Evolutionary conservation across 176 grass and related monocot species (phyloP).

Genomic region (Tuctoria greenei): DNA sequence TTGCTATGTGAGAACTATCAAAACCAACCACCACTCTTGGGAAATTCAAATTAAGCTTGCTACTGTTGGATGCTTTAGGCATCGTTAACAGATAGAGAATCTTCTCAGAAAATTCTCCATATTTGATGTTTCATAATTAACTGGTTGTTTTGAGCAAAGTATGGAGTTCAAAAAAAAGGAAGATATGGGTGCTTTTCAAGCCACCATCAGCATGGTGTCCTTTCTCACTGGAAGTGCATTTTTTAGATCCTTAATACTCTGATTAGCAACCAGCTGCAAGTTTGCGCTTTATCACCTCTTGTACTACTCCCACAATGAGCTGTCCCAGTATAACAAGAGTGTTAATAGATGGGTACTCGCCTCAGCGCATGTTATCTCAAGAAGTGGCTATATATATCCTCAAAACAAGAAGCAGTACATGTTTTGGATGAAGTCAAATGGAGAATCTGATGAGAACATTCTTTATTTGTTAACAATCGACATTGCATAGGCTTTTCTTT

Average conservation of each 20-base stretch:
- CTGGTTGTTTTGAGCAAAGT: neutral
- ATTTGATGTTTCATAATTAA: slow-evolving; percentile 46
- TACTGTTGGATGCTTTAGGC: slow-evolving; percentile 25
- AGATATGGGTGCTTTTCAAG: neutral
- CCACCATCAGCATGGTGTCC: neutral
- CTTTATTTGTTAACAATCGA: slow-evolving; percentile 58
- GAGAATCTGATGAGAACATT: slow-evolving; percentile 69
- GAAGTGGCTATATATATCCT: slow-evolving; percentile 2
- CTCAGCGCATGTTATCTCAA: neutral
- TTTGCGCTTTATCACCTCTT: too few species aligned
- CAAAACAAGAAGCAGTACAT: slow-evolving; percentile 31
- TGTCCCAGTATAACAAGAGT: slow-evolving; percentile 6
- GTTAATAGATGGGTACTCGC: neutral
- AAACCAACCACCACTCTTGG: neutral
- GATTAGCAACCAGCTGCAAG: slow-evolving; percentile 41
- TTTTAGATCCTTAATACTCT: slow-evolving; percentile 21
- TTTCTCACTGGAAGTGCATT: neutral
- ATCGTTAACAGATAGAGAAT: slow-evolving; percentile 61
- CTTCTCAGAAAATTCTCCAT: slow-evolving; percentile 59
- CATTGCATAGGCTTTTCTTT: slow-evolving; percentile 30
- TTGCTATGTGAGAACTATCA: neutral
- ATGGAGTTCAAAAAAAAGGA: slow-evolving; percentile 14
- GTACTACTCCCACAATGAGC: slow-evolving; percentile 19
- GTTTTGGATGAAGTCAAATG: slow-evolving; percentile 40
- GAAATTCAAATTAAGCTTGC: slow-evolving; percentile 25